phyloP scores from a whole-genome alignment of 495 filamentous ascomycete genomes.

The Lasiosphaeria hispida region DNA sequence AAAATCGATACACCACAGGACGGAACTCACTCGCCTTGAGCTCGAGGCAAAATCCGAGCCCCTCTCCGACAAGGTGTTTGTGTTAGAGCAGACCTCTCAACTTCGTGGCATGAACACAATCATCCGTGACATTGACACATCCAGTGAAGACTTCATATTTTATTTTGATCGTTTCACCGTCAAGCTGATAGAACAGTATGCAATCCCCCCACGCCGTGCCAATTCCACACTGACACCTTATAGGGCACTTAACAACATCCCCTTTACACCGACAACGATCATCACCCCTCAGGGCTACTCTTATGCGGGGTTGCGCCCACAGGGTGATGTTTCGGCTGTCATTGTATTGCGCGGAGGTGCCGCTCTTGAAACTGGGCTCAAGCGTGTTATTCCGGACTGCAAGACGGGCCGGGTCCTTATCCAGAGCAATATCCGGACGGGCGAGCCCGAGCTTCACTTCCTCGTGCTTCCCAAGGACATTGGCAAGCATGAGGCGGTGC shows the following conservation, averaged over 20 bases:
- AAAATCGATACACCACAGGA: constrained; percentile 80
- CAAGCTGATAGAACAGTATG: constrained; percentile 77
- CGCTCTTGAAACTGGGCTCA: constrained; percentile 80
- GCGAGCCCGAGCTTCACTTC: constrained; percentile 91
- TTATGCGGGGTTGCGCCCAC: constrained; percentile 66
- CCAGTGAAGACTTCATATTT: constrained; percentile 90
- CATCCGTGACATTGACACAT: constrained; percentile 74
- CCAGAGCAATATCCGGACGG: constrained; percentile 77
- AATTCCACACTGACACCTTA: constrained; percentile 9
- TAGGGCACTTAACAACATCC: constrained; percentile 70
- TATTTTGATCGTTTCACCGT: constrained; percentile 87
- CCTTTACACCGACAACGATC: constrained; percentile 59
- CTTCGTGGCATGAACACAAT: constrained; percentile 86
- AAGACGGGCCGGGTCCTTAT: constrained; percentile 85
- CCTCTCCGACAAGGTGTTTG: constrained; percentile 66
- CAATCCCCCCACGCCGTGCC: neutral
- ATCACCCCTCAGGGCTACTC: constrained; percentile 62
- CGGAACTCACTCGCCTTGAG: constrained; percentile 70
- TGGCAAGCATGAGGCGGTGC: constrained; percentile 67
- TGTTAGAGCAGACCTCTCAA: constrained; percentile 73
- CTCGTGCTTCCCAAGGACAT: constrained; percentile 71
- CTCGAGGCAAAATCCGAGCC: constrained; percentile 64
- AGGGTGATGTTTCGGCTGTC: constrained; percentile 79
- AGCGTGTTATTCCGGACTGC: constrained; percentile 87
- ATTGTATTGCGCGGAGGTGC: constrained; percentile 84